Conservation (phyloP, 345 rosid species). For the Jatropha curcas region DNA sequence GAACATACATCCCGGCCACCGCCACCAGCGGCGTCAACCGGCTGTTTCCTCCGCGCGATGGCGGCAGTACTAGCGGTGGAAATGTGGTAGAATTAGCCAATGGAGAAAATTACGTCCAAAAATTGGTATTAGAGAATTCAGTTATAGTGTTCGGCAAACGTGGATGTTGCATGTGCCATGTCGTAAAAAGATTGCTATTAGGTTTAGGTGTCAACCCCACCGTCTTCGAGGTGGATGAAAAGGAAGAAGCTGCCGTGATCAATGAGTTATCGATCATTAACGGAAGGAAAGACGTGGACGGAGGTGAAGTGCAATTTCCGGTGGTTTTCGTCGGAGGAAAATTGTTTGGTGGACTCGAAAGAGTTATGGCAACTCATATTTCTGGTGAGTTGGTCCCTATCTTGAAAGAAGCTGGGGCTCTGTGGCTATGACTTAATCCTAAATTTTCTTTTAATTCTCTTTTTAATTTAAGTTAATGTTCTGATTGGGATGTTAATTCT, state of each 20-base stretch:
- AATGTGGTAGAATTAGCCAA: background rate
- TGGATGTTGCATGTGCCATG: constrained; percentile 81
- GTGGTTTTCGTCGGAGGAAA: constrained; percentile 78
- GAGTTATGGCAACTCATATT: constrained; percentile 77
- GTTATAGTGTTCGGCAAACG: constrained; percentile 58
- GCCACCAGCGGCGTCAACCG: constrained; percentile 21
- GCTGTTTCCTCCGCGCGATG: constrained; percentile 15
- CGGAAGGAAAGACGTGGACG: background rate
- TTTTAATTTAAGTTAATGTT: background rate
- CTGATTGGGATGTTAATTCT: background rate
- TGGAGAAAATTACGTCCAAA: constrained; percentile 21
- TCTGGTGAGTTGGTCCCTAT: constrained; percentile 85
- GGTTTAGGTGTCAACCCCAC: constrained; percentile 81
- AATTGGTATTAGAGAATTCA: constrained; percentile 57
- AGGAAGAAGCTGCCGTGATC: constrained; percentile 44
- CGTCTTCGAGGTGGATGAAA: constrained; percentile 58
- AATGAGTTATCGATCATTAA: constrained; percentile 34
- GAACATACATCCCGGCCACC: constrained; percentile 26
- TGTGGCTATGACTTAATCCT: constrained; percentile 72
- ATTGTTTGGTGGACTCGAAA: constrained; percentile 82
- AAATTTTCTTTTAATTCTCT: background rate
- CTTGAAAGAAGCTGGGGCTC: constrained; percentile 72
- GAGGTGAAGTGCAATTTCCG: constrained; percentile 50
- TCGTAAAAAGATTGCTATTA: constrained; percentile 58
- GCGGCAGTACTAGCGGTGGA: background rate